phyloP scores from a whole-genome alignment of 2,329 filamentous ascomycete species.

The Grosmannia huntii region DNA sequence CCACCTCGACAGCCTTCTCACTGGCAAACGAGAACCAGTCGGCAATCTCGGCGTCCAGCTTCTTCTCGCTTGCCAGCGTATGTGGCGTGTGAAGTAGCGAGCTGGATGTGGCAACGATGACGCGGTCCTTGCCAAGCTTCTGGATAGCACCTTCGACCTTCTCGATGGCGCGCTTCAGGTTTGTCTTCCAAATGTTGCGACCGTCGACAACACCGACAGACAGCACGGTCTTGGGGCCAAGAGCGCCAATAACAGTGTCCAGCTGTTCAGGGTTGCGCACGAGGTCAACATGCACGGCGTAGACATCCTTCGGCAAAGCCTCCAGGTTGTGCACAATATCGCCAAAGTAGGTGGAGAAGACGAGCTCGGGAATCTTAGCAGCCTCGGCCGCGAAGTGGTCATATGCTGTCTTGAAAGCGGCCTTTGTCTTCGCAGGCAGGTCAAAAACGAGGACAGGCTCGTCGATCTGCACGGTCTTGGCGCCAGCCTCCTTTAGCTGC shows the following conservation, averaged over 20 bases:
- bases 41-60: constrained; percentile 80
- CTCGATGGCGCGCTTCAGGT: constrained; percentile 92
- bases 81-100: constrained; percentile 97
- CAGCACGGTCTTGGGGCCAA: constrained; percentile 80
- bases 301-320: constrained; percentile 63
- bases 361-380: constrained; percentile 71
- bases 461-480: constrained; percentile 94
- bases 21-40: constrained; percentile 98
- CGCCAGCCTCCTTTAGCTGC: constrained; percentile 92
- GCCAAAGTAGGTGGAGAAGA: constrained; percentile 96
- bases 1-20: constrained; percentile 87
- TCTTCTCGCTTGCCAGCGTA: constrained; percentile 97
- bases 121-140: constrained; percentile 92
- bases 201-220: constrained; percentile 96
- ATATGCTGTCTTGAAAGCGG: constrained; percentile 95
- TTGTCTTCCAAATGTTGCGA: constrained; percentile 99
- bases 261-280: constrained; percentile 98
- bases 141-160: constrained; percentile 79
- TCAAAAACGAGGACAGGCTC: constrained; percentile 96
- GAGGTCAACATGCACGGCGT: constrained; percentile 87
- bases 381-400: constrained; percentile 72
- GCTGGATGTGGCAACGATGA: constrained; percentile 92
- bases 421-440: constrained; percentile 78
- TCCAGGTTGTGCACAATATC: constrained; percentile 99
- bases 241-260: constrained; percentile 65